Evolutionary conservation across 371 early-diverging fungal genomes (phyloP).

Genomic region (Chytridium lagenaria): DNA sequence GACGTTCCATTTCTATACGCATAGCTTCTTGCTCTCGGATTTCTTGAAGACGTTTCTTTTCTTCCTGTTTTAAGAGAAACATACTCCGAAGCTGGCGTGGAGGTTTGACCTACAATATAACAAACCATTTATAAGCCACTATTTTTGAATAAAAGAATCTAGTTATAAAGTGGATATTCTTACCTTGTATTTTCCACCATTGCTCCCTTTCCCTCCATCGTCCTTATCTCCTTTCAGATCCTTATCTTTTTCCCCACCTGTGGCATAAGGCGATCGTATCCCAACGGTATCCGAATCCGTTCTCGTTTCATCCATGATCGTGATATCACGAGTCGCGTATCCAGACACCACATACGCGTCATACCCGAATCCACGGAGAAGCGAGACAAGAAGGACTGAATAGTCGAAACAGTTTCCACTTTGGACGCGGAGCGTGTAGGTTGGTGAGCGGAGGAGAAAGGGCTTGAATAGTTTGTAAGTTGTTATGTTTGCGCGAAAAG

Average conservation of each 20-base stretch:
- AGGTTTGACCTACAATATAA: slow-evolving; percentile 44
- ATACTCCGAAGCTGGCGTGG: slow-evolving; percentile 86
- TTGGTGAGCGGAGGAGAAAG: slow-evolving; percentile 47
- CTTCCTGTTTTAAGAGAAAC: slow-evolving; percentile 67
- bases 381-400: slow-evolving; percentile 53
- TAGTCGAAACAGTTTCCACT: slow-evolving; percentile 58
- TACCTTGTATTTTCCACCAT: slow-evolving; percentile 38
- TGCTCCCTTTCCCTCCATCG: background rate
- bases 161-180: too few relatives aligned
- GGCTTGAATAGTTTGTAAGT: slow-evolving; percentile 42
- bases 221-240: background rate
- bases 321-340: slow-evolving; percentile 54
- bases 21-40: background rate
- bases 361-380: slow-evolving; percentile 60
- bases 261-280: slow-evolving; percentile 33
- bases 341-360: slow-evolving; percentile 65
- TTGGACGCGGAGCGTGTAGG: slow-evolving; percentile 56
- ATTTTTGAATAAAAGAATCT: too few relatives aligned
- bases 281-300: slow-evolving; percentile 43
- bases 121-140: too few relatives aligned
- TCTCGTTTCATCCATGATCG: slow-evolving; percentile 55
- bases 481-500: too few relatives aligned
- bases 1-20: background rate
- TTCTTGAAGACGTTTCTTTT: background rate
- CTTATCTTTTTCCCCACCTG: slow-evolving; percentile 6